These are phyloP conservation scores for Suillus brevipes DNA, from an alignment of 768 basidiomycete genomes.

Conservation along the genomic window DNA sequence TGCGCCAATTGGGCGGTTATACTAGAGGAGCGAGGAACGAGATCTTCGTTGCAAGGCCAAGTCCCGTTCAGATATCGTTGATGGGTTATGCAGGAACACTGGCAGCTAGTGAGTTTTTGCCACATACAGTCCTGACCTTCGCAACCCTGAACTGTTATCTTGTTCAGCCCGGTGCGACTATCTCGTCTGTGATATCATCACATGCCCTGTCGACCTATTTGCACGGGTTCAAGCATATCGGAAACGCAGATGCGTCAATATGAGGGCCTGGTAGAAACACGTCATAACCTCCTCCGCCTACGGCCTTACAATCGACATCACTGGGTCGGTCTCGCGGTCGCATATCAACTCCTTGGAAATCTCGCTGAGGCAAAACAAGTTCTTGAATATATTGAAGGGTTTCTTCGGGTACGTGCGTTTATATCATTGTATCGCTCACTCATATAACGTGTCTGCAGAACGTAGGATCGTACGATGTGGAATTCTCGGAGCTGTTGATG, in stretches of 20 bases:
- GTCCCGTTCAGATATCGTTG: conserved; percentile 48
- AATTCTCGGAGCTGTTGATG: conserved; percentile 79
- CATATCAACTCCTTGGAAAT: conserved; percentile 83
- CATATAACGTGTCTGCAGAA: conserved; percentile 45
- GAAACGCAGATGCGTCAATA: conserved; percentile 70
- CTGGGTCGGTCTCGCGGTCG: conserved; percentile 89
- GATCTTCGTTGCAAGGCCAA: conserved; percentile 49
- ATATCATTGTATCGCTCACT: not conserved
- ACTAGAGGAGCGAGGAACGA: conserved; percentile 55
- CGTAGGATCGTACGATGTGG: conserved; percentile 74
- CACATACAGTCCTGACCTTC: not conserved
- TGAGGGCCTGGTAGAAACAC: conserved; percentile 76
- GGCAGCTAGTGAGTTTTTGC: conserved; percentile 31
- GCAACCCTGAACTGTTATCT: not conserved
- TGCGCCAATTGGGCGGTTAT: conserved; percentile 52
- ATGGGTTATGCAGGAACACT: conserved; percentile 55
- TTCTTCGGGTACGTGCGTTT: conserved; percentile 56
- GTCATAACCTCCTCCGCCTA: conserved; percentile 74
- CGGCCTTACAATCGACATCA: conserved; percentile 83
- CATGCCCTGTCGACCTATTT: conserved; percentile 43
- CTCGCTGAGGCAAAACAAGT: conserved; percentile 67
- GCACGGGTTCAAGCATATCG: conserved; percentile 32
- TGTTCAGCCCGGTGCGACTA: conserved; percentile 48
- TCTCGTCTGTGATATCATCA: conserved; percentile 43
- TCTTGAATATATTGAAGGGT: conserved; percentile 68